Evolutionary conservation across 1,139 yeast genomes (phyloP), one percentile per base, ranked within the genome.

Genomic region (Sugiyamaella castrensis): DNA sequence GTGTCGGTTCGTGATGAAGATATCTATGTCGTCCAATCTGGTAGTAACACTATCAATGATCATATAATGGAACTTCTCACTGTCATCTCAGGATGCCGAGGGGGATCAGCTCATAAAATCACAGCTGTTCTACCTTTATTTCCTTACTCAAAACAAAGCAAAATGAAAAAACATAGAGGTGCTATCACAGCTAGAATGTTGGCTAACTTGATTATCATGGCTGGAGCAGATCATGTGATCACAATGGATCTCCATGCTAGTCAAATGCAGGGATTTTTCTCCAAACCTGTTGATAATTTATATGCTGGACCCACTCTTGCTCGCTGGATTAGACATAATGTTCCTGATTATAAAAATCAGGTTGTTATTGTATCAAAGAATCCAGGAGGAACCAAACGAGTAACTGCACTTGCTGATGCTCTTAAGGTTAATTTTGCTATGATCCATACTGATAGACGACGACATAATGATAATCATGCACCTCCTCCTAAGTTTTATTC

Each of bases 161-260:
- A 92, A 72, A 94, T 92, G 98, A 92, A 91, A 73, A 92, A 88
- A 69, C 98, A 92, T 66, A 79, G 98, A 70, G 98, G 98, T 50
- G 98, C 98, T 32, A 94, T 94, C 61, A 91, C 98, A 4, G 98
- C 98, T n/a, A 80, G 98, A 66, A 91, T 94, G 98, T 77, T 94
- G 66, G 98, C 99, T 52, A 92, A 92, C 61, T 72, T 94, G 63
- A 75, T 94, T 58, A 83, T 91, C 49, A 92, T 92, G 95, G 98
- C 99, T 1, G 99, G 99, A 56, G 98, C 98, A 19, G 98, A 94
- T 70, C 99, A 92, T 71, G 95, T 92, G 55, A 94, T 92, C 37
- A 87, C 96, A 6, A 91, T 92, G 98, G 99, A 92, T 67, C 75
- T 92, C 60, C 98, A 94, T 66, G 98, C 98, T 27, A 84, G 96